Base-by-base conservation (phyloP, 202 grass and related monocot genomes). In the Musa balbisiana region DNA sequence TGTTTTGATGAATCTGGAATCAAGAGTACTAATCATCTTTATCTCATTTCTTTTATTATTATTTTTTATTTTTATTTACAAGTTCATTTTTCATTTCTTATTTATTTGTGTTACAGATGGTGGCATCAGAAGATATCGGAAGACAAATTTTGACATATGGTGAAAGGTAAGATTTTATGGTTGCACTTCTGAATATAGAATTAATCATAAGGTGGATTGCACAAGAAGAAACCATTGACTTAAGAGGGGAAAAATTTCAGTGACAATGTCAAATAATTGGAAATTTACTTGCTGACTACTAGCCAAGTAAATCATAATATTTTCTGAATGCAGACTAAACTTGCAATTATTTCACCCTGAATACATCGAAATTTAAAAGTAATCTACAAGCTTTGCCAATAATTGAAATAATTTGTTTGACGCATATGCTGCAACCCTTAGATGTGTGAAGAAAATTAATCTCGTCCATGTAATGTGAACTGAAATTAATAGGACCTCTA, bases 1-100 rank as follows among this genome's bases (percentile, higher is more conserved):
- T 11, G 81, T 93, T 72, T 75, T 93, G 70, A 90, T 87, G 87
- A 87, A 90, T 65, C 80, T 90, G 52, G 90, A 77, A 77, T 77
- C 74, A 52, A 52, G 74, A 65, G 74, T 77, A 77, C 43, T 19
- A 85, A 17, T 56, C 29, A 33, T 33, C 60, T 11, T 64, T 76
- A 22, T 26, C 29, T 0, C 33, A 15, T 6, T n/a, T 2, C 9
- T n/a, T 62, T 62, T 49, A 3, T 6, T 23, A 49, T 17, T 8
- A 10, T 49, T 56, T 50, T 13, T 20, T 19, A n/a, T n/a, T 12
- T 66, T 49, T 62, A 5, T 20, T 62, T 15, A 10, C 1, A 50
- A 13, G 2, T 52, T 60, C 22, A 54, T 25, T 14, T 33, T 65
- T 65, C 49, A 77, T 8, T 51, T 8, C 1, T 1, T 10, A 3